phyloP scores from a whole-genome alignment of 2,329 filamentous ascomycete genomes.

The Fusarium sp. region DNA sequence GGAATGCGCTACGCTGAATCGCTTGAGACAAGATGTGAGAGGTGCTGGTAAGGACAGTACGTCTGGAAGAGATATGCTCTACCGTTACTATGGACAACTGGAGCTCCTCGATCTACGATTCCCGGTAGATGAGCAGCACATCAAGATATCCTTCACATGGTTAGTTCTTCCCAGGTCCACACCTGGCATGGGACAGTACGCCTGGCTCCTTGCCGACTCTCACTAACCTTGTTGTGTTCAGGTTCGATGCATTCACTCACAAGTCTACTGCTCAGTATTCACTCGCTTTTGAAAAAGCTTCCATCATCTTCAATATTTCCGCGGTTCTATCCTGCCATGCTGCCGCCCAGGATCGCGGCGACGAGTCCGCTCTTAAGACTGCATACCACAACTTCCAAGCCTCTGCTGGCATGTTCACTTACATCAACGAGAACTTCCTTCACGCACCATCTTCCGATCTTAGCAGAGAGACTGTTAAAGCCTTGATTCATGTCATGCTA shows the following conservation, averaged over 20 bases:
- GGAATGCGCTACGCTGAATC: constrained; percentile 93
- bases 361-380: constrained; percentile 93
- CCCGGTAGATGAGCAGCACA: constrained; percentile 97
- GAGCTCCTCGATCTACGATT: constrained; percentile 95
- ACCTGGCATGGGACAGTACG: background rate
- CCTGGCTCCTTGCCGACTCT: background rate
- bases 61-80: constrained; percentile 90
- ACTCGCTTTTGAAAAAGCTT: constrained; percentile 96
- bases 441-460: constrained; percentile 97
- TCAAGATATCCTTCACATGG: constrained; percentile 99
- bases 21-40: constrained; percentile 96
- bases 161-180: constrained; percentile 54
- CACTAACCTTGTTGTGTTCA: constrained; percentile 52
- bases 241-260: constrained; percentile 99
- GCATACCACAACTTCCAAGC: constrained; percentile 99
- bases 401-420: constrained; percentile 98
- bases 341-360: constrained; percentile 88
- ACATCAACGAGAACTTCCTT: constrained; percentile 99
- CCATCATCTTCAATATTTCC: constrained; percentile 99
- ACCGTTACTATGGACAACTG: constrained; percentile 97
- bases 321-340: constrained; percentile 97
- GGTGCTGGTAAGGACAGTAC: constrained; percentile 97
- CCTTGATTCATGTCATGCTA: constrained; percentile 89
- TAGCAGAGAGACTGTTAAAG: constrained; percentile 95
- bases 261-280: constrained; percentile 98